These are phyloP conservation scores for Tubosaeta brunneosetosa DNA, from an alignment of 768 basidiomycete genomes.

Conservation along the genomic window DNA sequence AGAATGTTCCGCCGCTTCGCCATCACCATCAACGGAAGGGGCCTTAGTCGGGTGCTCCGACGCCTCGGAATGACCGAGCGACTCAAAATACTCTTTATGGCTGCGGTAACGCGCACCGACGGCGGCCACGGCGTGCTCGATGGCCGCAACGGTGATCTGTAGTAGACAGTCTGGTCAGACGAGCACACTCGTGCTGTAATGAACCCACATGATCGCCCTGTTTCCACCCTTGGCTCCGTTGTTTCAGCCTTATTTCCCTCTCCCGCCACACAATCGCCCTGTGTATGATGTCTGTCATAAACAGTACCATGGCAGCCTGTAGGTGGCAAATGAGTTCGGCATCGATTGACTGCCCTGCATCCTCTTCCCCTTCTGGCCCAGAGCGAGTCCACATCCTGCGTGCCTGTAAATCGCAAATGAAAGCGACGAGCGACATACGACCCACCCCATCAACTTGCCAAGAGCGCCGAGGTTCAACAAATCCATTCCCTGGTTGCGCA, in stretches of 20 bases:
- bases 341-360: conserved; percentile 40
- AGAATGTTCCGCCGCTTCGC: not conserved
- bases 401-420: conserved; percentile 1
- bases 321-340: conserved; percentile 45
- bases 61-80: conserved; percentile 21
- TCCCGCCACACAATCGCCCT: conserved; percentile 52
- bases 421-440: conserved; percentile 20
- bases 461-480: conserved; percentile 36
- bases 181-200: not conserved
- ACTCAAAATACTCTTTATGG: conserved; percentile 40
- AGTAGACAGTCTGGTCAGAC: conserved; percentile 1
- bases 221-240: conserved; percentile 57
- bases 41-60: conserved; percentile 5
- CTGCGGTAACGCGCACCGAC: conserved; percentile 37
- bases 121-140: conserved; percentile 47
- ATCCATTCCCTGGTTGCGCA: conserved; percentile 41
- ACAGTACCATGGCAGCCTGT: conserved; percentile 42
- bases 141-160: conserved; percentile 41
- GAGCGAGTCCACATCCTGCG: conserved; percentile 27
- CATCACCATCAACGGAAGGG: conserved; percentile 4
- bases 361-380: conserved; percentile 20
- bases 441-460: conserved; percentile 40
- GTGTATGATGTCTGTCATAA: conserved; percentile 48
- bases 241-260: conserved; percentile 55
- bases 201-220: conserved; percentile 38